Evolutionary conservation across 257 asterid genomes (phyloP), one percentile per base, ranked within the genome.

Genomic region (Ajuga chamaepitys): DNA sequence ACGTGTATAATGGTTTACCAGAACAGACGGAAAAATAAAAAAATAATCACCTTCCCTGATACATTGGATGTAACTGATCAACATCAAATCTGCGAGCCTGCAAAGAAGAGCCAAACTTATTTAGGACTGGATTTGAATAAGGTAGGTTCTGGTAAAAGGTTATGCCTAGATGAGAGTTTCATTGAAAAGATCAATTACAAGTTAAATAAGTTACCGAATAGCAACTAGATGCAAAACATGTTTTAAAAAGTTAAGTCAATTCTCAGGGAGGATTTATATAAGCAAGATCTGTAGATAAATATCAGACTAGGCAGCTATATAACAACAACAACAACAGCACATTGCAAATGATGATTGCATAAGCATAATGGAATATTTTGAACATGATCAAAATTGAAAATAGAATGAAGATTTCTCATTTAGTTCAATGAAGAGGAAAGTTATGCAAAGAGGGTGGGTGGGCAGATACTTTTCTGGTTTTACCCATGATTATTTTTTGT

Each of bases 11-110:
- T 10, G 54, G 26, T 17, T 70, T 74, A 26, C 57, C 42, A 48
- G 67, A n/a, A 56, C 4, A 55, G 41, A 58, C 28, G 57, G 35
- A 14, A 5, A n/a, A n/a, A n/a, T n/a, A n/a, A n/a, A n/a, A n/a
- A n/a, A n/a, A n/a, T n/a, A n/a, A n/a, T n/a, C n/a, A n/a, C n/a
- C 95, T 89, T 78, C 80, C 86, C 86, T 94, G 80, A 44, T 94
- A 94, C 99, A 94, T 94, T 26, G 85, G 93, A 74, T 94, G 61
- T 66, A 94, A 80, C 54, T 73, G 82, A 62, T 58, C 82, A 25
- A 66, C 34, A 72, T 88, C 88, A 70, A 80, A 89, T 76, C 75
- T 79, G 71, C 88, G 96, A 51, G 78, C 97, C 98, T 92, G 94
- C 78, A 81, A 47, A 58, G 45, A 74, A 70, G 52, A 71, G 22